Evolutionary conservation across 495 filamentous ascomycete genomes (phyloP).

Genomic region (Amorphotheca resinae): DNA sequence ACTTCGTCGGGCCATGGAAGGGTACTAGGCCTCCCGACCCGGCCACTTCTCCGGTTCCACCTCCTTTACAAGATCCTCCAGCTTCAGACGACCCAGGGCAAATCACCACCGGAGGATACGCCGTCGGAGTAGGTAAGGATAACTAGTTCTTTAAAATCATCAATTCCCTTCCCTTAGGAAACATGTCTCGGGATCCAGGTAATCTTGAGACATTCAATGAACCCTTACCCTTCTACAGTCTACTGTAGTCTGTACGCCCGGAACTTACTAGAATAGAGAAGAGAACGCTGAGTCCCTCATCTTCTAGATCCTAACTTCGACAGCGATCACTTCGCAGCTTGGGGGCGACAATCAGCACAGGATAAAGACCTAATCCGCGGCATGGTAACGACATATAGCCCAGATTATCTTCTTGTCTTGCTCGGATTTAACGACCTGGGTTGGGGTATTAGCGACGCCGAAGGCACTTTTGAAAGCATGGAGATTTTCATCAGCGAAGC

Average conservation of each 20-base stretch:
- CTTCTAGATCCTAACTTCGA: slow-evolving; percentile 15
- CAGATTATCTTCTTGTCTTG: slow-evolving; percentile 25
- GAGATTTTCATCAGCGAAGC: slow-evolving; percentile 17
- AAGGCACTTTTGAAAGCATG: slow-evolving; percentile 18
- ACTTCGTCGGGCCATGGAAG: slow-evolving; percentile 26
- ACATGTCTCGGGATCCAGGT: no score
- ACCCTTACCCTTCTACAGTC: no score
- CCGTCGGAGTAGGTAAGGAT: slow-evolving; percentile 9
- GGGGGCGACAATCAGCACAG: slow-evolving; percentile 20
- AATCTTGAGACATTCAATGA: no score
- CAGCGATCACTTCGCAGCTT: slow-evolving; percentile 1
- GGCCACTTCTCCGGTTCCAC: slow-evolving; percentile 9
- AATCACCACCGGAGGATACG: slow-evolving; percentile 14
- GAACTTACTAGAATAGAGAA: no score
- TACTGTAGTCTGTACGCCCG: no score
- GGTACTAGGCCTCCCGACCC: slow-evolving; percentile 22
- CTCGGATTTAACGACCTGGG: slow-evolving; percentile 30
- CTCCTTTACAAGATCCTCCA: background rate
- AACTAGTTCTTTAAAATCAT: background rate
- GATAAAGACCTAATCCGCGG: slow-evolving; percentile 30
- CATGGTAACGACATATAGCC: slow-evolving; percentile 27
- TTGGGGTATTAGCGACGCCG: slow-evolving; percentile 21
- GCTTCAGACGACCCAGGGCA: background rate
- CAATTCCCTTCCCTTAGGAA: no score
- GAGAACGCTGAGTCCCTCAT: no score